phyloP scores from a whole-genome alignment of 1,139 yeast species.

The Debaryomyces fabryi region DNA sequence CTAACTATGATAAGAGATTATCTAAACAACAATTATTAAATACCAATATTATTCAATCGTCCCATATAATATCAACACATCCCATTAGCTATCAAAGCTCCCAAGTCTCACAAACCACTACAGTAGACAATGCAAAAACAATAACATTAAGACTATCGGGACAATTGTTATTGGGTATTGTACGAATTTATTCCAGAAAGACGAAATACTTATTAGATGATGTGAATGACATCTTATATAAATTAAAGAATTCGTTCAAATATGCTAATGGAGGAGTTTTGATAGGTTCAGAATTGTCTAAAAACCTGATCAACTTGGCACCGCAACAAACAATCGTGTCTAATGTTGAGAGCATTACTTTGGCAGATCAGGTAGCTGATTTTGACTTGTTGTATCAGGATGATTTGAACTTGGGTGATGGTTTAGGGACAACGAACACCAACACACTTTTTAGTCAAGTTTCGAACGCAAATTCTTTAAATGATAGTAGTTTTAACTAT shows the following conservation, averaged over 20 bases:
- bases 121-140: conserved; percentile 23
- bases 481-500: conserved; percentile 23
- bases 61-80: conserved; percentile 47
- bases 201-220: conserved; percentile 85
- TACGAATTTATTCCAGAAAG: conserved; percentile 82
- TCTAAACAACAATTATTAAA: conserved; percentile 75
- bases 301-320: conserved; percentile 44
- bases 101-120: conserved; percentile 27
- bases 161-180: conserved; percentile 85
- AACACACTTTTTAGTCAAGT: conserved; percentile 16
- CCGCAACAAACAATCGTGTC: conserved; percentile 54
- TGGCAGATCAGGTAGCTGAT: conserved; percentile 80
- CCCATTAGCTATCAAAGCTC: conserved; percentile 17
- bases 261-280: conserved; percentile 39
- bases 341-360: conserved; percentile 57
- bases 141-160: conserved; percentile 86
- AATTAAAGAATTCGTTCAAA: conserved; percentile 72
- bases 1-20: conserved; percentile 80
- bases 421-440: background rate
- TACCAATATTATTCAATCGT: conserved; percentile 72
- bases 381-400: conserved; percentile 71
- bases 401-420: conserved; percentile 60
- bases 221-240: conserved; percentile 74
- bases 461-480: conserved; percentile 11
- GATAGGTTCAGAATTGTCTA: conserved; percentile 31